A percentile compares a stretch with the other conserved stretches of the same genome.
Conservation (phyloP, 805 yeast species). For the Metschnikowia kunwiensis region DNA sequence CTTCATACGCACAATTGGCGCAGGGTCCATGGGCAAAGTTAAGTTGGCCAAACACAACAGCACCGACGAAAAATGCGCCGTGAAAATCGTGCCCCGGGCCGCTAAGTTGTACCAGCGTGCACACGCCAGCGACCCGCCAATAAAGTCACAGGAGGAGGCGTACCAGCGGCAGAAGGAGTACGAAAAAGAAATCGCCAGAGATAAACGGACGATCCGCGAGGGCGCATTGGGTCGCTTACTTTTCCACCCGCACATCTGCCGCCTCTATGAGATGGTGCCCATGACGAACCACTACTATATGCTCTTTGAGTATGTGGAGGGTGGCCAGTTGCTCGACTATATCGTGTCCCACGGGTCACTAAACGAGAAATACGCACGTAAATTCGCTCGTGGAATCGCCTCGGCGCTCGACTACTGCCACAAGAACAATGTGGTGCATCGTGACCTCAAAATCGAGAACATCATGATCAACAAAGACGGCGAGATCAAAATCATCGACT, state of each 20-base stretch:
- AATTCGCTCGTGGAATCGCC: constrained; percentile 91
- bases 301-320: constrained; percentile 94
- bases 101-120: constrained; percentile 71
- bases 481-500: constrained; percentile 92
- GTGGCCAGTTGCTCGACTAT: constrained; percentile 96
- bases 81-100: constrained; percentile 90
- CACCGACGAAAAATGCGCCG: constrained; percentile 83
- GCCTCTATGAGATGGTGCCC: constrained; percentile 88
- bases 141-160: constrained; percentile 54
- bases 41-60: constrained; percentile 84
- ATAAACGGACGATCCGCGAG: constrained; percentile 88
- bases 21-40: constrained; percentile 99
- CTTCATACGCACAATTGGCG: constrained; percentile 90
- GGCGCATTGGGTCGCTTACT: constrained; percentile 89
- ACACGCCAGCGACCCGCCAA: constrained; percentile 66
- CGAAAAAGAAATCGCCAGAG: constrained; percentile 84
- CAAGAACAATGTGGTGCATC: constrained; percentile 89
- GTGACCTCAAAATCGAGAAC: constrained; percentile 95
- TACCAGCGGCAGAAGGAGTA: constrained; percentile 63
- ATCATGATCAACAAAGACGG: constrained; percentile 92
- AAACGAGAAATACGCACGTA: constrained; percentile 90
- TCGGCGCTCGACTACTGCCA: constrained; percentile 93
- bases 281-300: constrained; percentile 97
- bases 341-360: constrained; percentile 94
- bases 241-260: constrained; percentile 88